Evolutionary conservation across 345 rosid genomes (phyloP).

Genomic region (Sonneratia alba): DNA sequence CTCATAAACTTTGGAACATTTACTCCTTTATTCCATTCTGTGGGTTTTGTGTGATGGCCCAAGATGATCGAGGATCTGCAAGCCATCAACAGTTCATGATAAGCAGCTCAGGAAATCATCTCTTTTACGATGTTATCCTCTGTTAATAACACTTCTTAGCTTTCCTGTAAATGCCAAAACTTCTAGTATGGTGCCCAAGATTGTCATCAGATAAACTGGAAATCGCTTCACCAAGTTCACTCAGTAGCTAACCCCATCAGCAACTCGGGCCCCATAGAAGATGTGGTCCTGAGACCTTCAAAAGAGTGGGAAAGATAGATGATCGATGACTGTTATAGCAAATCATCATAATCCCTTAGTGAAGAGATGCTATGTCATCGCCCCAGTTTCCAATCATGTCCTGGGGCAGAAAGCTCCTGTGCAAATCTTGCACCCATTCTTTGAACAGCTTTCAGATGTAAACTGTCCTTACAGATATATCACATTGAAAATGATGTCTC

Average conservation of each 20-base stretch:
- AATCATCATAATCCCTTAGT: not conserved
- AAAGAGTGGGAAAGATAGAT: conserved; percentile 1
- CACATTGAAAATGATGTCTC: not conserved
- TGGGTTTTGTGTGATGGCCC: not conserved
- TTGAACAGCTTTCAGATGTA: not conserved
- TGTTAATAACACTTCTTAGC: not conserved
- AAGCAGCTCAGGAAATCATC: not conserved
- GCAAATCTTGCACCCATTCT: no score
- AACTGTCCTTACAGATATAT: not conserved
- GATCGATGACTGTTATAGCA: no score
- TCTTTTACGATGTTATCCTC: not conserved
- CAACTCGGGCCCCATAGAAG: conserved; percentile 14
- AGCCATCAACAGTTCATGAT: not conserved
- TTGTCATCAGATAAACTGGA: conserved; percentile 8
- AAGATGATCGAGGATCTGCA: not conserved
- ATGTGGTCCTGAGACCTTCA: conserved; percentile 2
- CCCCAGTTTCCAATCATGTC: not conserved
- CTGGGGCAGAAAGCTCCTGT: no score
- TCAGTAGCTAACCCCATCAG: conserved; percentile 29
- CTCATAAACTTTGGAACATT: not conserved
- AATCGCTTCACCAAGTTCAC: conserved; percentile 25
- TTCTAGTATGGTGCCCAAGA: not conserved
- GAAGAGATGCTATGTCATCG: not conserved
- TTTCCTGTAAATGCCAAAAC: conserved; percentile 6
- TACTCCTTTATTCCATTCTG: not conserved